A percentile compares a stretch with the other conserved stretches of the same genome.
These are phyloP conservation scores for Schizochytrium sp. DNA, from an alignment of 108 stramenopile genomes.

Conservation along the genomic window DNA sequence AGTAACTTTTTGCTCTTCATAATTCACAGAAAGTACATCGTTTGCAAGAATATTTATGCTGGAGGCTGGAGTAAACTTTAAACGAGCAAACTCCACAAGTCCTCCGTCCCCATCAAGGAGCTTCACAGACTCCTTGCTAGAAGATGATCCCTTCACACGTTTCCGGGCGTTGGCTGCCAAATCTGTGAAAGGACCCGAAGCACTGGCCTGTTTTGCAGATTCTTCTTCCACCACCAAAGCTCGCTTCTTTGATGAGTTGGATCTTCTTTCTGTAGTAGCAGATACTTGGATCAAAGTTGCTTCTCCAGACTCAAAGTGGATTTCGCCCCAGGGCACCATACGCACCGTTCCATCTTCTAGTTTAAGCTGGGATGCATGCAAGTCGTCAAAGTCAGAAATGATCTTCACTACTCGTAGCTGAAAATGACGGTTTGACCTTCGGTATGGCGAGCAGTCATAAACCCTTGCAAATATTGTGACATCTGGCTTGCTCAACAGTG, in stretches of 20 bases:
- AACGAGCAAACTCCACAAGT: too few relatives aligned
- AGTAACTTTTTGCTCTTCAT: neutral
- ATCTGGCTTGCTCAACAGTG: neutral
- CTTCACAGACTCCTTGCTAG: too few relatives aligned
- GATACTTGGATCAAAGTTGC: too few relatives aligned
- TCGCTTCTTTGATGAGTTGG: too few relatives aligned
- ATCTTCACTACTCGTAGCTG: neutral
- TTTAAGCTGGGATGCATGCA: neutral
- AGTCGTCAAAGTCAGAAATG: neutral
- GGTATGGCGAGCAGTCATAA: neutral
- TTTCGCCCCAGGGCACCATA: neutral
- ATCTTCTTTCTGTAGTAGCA: too few relatives aligned
- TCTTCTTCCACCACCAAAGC: too few relatives aligned
- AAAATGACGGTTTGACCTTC: neutral
- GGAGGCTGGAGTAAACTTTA: neutral
- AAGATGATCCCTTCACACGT: too few relatives aligned
- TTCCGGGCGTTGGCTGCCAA: too few relatives aligned
- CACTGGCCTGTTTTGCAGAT: too few relatives aligned
- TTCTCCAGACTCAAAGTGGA: neutral
- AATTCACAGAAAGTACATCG: neutral
- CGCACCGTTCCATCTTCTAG: neutral
- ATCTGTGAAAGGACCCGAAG: too few relatives aligned
- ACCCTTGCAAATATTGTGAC: neutral
- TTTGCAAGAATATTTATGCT: neutral
- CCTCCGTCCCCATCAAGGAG: too few relatives aligned